Conservation (phyloP, 768 basidiomycete genomes). For the Leccinum subgranulosum region DNA sequence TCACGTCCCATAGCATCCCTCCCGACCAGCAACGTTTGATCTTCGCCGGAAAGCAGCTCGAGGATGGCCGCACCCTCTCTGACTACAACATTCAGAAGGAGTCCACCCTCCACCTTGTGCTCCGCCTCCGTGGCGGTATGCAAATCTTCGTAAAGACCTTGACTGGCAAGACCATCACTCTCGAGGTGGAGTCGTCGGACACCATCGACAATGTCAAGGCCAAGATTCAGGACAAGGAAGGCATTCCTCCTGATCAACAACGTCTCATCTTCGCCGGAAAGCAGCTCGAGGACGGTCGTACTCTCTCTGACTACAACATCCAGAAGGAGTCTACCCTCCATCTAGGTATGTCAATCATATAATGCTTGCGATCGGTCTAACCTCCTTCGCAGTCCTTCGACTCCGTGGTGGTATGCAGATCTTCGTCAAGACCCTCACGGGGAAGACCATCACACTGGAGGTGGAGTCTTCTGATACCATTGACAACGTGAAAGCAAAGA, state of each 20-base stretch:
- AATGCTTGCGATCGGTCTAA: not conserved
- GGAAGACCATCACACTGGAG: conserved; percentile 91
- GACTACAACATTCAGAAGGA: conserved; percentile 97
- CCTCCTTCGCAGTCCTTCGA: conserved; percentile 52
- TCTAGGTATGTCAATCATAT: conserved; percentile 18
- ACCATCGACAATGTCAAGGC: conserved; percentile 87
- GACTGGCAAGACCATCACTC: conserved; percentile 90
- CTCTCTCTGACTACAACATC: conserved; percentile 87
- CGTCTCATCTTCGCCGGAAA: conserved; percentile 92
- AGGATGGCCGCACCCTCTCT: conserved; percentile 87
- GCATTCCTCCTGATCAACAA: conserved; percentile 85
- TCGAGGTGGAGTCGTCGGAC: conserved; percentile 84
- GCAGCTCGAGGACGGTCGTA: conserved; percentile 89
- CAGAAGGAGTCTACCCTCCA: conserved; percentile 84
- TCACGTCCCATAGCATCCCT: conserved; percentile 47
- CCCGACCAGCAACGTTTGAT: conserved; percentile 95
- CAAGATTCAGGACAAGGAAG: conserved; percentile 95
- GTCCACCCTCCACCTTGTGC: conserved; percentile 82
- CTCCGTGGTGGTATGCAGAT: conserved; percentile 92
- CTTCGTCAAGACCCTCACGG: conserved; percentile 84
- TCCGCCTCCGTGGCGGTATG: conserved; percentile 91
- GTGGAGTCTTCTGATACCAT: conserved; percentile 94
- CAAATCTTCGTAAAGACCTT: conserved; percentile 81
- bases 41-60: conserved; percentile 94
- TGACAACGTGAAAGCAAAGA: conserved; percentile 84